Base-by-base conservation (phyloP, 345 rosid species). In the Salix purpurea region DNA sequence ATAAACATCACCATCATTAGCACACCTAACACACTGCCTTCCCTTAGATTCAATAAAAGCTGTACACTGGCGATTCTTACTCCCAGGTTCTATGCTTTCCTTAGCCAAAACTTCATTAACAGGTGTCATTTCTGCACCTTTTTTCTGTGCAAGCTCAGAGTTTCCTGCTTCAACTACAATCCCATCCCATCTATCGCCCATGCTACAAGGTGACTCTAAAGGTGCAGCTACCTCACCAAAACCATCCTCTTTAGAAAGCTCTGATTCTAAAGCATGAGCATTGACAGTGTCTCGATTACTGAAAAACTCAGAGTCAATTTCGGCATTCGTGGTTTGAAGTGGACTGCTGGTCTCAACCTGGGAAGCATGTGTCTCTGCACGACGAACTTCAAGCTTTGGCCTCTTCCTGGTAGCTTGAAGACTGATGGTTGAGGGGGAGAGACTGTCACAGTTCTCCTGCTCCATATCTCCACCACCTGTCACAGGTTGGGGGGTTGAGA, bases 21-120 rank as follows among this genome's bases (percentile, higher is more conserved):
- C 99, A 90, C 94, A 94, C 87, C 99, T 92, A 79, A 94, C 97
- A 71, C 99, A 96, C 82, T 91, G 97, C 73, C 99, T 90, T 84
- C 96, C 97, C 80, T 96, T 96, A 0, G 97, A 82, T 83, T 96
- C 97, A 70, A 96, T 92, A 83, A 88, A 96, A 65, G 99, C 99
- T 80, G 77, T 78, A 78, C 99, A 96, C 75, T 90, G 99, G 67
- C 90, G 89, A 80, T 89, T 94, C 84, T 88, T 92, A 77, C 79
- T 88, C 66, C 92, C 91, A 72, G 80, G 70, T 77, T 88, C 95
- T 75, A 85, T 21, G 10, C 83, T 77, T 83, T 77, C 90, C 85
- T 66, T 85, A 85, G 74, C 61, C 73, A 71, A 75, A 30, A 73
- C 56, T 74, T 85, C 88, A 74, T 78, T 84, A 36, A 80, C 58